phyloP scores from a whole-genome alignment of 805 yeast genomes.

The Candida pseudofarinosa region DNA sequence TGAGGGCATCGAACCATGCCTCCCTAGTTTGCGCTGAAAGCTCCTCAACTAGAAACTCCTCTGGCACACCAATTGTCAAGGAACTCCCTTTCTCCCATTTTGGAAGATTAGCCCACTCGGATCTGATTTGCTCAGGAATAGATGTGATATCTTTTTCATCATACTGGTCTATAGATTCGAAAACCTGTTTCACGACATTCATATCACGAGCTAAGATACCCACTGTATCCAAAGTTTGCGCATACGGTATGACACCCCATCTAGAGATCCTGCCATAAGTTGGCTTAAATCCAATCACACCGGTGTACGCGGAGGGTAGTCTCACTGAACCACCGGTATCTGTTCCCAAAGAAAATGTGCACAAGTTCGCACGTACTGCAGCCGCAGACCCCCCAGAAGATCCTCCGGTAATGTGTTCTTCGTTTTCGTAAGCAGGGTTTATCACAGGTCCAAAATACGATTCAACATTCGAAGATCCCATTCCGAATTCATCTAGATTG shows the following conservation, averaged over 20 bases:
- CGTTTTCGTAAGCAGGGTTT: constrained; percentile 42
- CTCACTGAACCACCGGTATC: constrained; percentile 98
- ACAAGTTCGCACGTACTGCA: constrained; percentile 69
- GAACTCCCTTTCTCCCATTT: constrained; percentile 9
- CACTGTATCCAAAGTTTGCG: constrained; percentile 92
- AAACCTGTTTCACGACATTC: constrained; percentile 44
- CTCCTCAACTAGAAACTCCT: constrained; percentile 59
- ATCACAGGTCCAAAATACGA: constrained; percentile 54
- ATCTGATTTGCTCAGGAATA: constrained; percentile 35
- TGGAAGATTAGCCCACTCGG: constrained; percentile 8
- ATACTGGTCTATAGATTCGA: constrained; percentile 48
- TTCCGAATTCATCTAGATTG: constrained; percentile 95
- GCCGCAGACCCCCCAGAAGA: constrained; percentile 97
- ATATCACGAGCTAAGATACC: constrained; percentile 67
- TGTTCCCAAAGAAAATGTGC: constrained; percentile 81
- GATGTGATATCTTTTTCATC: constrained; percentile 84
- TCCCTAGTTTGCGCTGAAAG: constrained; percentile 44
- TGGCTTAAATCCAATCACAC: constrained; percentile 86
- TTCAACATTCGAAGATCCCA: constrained; percentile 76
- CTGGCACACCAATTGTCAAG: constrained; percentile 67
- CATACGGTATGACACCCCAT: constrained; percentile 89
- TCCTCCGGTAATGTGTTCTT: constrained; percentile 63
- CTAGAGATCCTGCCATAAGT: constrained; percentile 88
- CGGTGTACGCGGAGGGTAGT: constrained; percentile 85
- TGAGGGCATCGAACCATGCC: constrained; percentile 46